A percentile compares a stretch with the other conserved stretches of the same genome.
These are phyloP conservation scores for Pichia paraexigua DNA, from an alignment of 805 yeast species.

Conservation along the genomic window DNA sequence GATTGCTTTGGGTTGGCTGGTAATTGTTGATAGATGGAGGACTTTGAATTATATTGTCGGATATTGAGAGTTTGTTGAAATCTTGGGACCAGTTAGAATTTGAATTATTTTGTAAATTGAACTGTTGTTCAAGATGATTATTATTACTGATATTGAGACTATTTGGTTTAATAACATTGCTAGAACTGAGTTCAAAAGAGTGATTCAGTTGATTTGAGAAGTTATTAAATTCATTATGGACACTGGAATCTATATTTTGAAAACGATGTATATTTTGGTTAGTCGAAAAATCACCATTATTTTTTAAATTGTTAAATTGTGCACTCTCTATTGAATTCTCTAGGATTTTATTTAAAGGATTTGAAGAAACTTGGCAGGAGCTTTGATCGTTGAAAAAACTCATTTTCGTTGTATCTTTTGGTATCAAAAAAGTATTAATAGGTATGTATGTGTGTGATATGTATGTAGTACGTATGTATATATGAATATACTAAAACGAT, in stretches of 20 bases:
- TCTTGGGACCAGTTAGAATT: neutral
- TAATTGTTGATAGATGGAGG: neutral
- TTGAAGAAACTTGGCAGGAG: constrained; percentile 1
- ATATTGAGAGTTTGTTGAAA: neutral
- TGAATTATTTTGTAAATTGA: neutral
- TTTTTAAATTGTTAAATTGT: neutral
- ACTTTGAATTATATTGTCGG: neutral
- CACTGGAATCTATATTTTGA: neutral
- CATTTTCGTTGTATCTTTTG: neutral
- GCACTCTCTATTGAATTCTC: neutral
- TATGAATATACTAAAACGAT: too few relatives aligned
- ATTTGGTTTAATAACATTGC: neutral
- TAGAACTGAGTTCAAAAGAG: neutral
- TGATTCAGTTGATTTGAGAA: neutral
- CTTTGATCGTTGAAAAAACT: constrained; percentile 4
- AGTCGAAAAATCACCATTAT: neutral
- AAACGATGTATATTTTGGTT: neutral
- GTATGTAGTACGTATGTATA: too few relatives aligned
- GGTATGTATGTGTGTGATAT: too few relatives aligned
- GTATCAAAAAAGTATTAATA: too few relatives aligned
- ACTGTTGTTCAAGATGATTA: neutral
- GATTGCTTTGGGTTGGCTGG: neutral
- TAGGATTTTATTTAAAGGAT: constrained; percentile 3
- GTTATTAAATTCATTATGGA: constrained; percentile 1
- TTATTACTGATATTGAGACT: neutral